Percentiles rank a stretch among this genome's conserved stretches.
Evolutionary conservation across 2,329 filamentous ascomycete genomes (phyloP).

Genomic region (Rhynchosporium secalis): DNA sequence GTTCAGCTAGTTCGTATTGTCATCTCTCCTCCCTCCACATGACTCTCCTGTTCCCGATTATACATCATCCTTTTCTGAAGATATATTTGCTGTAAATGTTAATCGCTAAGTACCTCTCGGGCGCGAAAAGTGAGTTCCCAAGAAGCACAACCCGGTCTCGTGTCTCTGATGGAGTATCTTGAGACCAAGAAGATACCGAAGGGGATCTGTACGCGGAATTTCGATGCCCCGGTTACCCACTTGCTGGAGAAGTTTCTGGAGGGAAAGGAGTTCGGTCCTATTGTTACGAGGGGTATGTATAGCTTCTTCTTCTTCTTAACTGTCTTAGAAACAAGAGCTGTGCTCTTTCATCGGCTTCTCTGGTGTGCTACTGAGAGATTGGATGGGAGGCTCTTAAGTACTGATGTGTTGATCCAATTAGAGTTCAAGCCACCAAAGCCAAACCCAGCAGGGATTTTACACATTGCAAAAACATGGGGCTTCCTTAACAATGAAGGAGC

Average conservation of each 20-base stretch:
- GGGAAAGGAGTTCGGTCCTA: conserved; percentile 67
- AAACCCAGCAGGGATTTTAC: conserved; percentile 80
- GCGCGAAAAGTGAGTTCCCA: conserved; percentile 60
- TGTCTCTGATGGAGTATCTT: conserved; percentile 78
- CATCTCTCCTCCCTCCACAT: too few relatives aligned
- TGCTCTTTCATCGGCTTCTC: too few relatives aligned
- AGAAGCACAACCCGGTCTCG: conserved; percentile 77
- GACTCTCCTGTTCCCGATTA: too few relatives aligned
- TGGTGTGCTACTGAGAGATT: too few relatives aligned
- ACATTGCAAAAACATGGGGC: conserved; percentile 79
- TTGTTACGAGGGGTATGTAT: conserved; percentile 64
- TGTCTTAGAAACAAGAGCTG: too few relatives aligned
- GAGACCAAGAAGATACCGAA: conserved; percentile 67
- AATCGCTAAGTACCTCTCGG: too few relatives aligned
- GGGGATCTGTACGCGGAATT: conserved; percentile 93
- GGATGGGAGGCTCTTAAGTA: too few relatives aligned
- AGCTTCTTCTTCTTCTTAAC: too few relatives aligned
- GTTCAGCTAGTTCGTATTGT: conserved; percentile 55
- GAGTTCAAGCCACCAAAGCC: conserved; percentile 84
- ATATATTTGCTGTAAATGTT: too few relatives aligned
- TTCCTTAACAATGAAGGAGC: conserved; percentile 48
- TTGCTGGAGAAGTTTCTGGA: conserved; percentile 74
- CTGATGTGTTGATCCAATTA: too few relatives aligned
- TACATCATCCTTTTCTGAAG: too few relatives aligned
- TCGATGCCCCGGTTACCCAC: conserved; percentile 75